These are phyloP conservation scores for Backusella psychrophila DNA, from an alignment of 192 early-diverging fungal species.

Conservation along the genomic window DNA sequence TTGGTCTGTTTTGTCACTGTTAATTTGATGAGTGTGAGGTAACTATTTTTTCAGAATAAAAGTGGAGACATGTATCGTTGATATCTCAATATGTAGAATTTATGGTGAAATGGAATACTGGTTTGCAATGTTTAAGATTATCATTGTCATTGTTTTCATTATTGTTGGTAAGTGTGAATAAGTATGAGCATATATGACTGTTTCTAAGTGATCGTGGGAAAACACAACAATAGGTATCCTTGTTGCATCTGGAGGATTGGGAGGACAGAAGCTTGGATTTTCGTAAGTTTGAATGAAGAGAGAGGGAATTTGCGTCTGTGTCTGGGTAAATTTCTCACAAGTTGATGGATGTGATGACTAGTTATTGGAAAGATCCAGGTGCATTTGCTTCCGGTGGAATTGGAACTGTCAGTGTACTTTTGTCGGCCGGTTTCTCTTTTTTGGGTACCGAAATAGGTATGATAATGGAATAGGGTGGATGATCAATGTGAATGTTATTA, in stretches of 20 bases:
- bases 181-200: neutral
- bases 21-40: conserved; percentile 57
- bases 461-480: neutral
- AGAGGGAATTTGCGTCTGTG: neutral
- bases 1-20: conserved; percentile 59
- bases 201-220: neutral
- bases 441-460: conserved; percentile 78
- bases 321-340: neutral
- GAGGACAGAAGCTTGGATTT: conserved; percentile 50
- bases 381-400: conserved; percentile 56
- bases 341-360: conserved; percentile 15
- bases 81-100: conserved; percentile 36
- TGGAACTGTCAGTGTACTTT: conserved; percentile 63
- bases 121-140: conserved; percentile 75
- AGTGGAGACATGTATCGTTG: neutral
- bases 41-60: neutral
- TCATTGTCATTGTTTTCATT: conserved; percentile 75
- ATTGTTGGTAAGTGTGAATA: conserved; percentile 44
- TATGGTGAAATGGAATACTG: conserved; percentile 92
- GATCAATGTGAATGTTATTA: neutral
- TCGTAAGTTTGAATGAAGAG: neutral
- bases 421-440: conserved; percentile 80
- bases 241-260: conserved; percentile 57
- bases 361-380: conserved; percentile 65
- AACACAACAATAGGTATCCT: conserved; percentile 38